A percentile compares a stretch with the other conserved stretches of the same genome.
Evolutionary conservation across 1,284 basidiomycete species (phyloP).

Genomic region (Sutorius eximius): DNA sequence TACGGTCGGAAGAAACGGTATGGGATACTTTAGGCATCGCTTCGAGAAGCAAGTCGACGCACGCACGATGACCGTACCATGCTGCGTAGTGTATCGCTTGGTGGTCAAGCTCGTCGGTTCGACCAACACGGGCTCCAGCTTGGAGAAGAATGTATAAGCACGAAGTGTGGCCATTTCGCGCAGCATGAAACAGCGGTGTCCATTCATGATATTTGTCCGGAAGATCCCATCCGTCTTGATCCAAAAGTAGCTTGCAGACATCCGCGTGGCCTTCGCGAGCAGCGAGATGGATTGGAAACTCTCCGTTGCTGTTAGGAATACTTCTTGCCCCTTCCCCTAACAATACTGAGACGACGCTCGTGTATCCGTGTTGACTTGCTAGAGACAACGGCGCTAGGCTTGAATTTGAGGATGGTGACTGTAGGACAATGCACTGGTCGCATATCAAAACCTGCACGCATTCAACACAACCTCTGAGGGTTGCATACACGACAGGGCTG

Average conservation of each 20-base stretch:
- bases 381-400: conserved; percentile 89
- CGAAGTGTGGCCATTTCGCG: conserved; percentile 79
- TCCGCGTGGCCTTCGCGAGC: conserved; percentile 91
- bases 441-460: conserved; percentile 80
- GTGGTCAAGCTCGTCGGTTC: conserved; percentile 84
- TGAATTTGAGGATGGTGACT: conserved; percentile 43
- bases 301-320: conserved; percentile 88
- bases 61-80: conserved; percentile 92
- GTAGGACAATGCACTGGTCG: conserved; percentile 54
- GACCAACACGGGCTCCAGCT: conserved; percentile 74
- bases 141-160: conserved; percentile 81
- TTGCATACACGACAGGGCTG: conserved; percentile 91
- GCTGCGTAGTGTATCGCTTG: conserved; percentile 93
- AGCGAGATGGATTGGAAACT: conserved; percentile 97
- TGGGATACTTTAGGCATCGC: conserved; percentile 35
- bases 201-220: conserved; percentile 97
- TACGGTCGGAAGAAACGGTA: conserved; percentile 10
- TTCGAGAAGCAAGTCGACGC: conserved; percentile 72
- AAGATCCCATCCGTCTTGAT: conserved; percentile 79
- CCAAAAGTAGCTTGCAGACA: conserved; percentile 79
- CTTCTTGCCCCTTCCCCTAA: conserved; percentile 79
- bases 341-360: conserved; percentile 70
- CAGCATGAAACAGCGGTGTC: conserved; percentile 97
- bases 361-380: conserved; percentile 88
- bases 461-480: conserved; percentile 80